Conservation (phyloP, 495 filamentous ascomycete species). For the Daldinia concentrica region DNA sequence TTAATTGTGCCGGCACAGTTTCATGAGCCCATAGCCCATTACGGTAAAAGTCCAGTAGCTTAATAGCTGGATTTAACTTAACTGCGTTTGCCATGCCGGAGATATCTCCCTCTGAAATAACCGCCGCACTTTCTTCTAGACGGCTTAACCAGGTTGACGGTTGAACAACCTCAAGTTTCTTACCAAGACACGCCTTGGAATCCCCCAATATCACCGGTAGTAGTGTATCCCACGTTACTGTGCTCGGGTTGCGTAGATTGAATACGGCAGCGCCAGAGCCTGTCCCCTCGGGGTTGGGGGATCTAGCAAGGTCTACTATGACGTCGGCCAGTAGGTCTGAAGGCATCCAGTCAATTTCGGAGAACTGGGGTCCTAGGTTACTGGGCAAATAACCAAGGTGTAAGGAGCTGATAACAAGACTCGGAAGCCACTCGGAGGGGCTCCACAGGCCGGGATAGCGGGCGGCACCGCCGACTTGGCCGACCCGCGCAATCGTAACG, state of each 20-base stretch:
- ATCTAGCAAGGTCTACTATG: constrained; percentile 13
- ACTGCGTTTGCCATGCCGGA: neutral
- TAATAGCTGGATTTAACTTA: constrained; percentile 17
- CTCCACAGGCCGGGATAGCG: constrained; percentile 30
- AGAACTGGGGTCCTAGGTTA: constrained; percentile 15
- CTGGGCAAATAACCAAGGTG: constrained; percentile 19
- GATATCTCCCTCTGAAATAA: neutral
- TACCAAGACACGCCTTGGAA: neutral
- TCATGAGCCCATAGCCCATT: constrained; percentile 17
- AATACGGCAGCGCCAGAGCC: constrained; percentile 4
- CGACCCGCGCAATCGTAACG: constrained; percentile 39
- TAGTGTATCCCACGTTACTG: constrained; percentile 1
- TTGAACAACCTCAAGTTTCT: constrained; percentile 8
- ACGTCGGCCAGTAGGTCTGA: constrained; percentile 19
- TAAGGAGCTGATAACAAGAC: constrained; percentile 21
- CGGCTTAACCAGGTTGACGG: constrained; percentile 12
- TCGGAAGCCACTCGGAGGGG: constrained; percentile 31
- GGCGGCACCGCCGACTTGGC: constrained; percentile 42
- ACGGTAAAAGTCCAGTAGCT: constrained; percentile 21
- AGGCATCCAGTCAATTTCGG: constrained; percentile 26
- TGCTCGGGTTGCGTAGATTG: constrained; percentile 24
- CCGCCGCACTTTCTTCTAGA: constrained; percentile 11
- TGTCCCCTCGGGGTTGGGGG: neutral
- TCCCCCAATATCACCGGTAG: neutral
- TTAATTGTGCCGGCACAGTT: neutral